These are phyloP conservation scores for Paramecium bursaria DNA, from an alignment of 73 alveolate genomes.

Conservation along the genomic window DNA sequence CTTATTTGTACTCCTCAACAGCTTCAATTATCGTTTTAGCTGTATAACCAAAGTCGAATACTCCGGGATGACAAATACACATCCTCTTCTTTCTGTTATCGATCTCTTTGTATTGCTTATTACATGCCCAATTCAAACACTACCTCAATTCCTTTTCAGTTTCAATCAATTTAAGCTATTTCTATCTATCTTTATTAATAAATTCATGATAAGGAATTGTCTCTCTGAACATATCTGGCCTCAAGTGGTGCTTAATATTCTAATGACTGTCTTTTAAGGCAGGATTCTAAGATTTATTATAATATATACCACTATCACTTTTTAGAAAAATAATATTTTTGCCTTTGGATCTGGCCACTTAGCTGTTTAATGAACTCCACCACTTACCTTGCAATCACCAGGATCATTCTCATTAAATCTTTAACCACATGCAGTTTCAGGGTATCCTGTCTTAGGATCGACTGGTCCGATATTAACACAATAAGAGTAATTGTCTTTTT, in stretches of 20 bases:
- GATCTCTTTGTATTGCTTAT: slow-evolving; percentile 79
- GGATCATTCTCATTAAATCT: slow-evolving; percentile 79
- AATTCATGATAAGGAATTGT: slow-evolving; percentile 76
- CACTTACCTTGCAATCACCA: slow-evolving; percentile 84
- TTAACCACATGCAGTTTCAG: slow-evolving; percentile 95
- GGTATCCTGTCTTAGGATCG: slow-evolving; percentile 83
- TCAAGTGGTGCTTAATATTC: not conserved
- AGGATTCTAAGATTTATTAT: slow-evolving; percentile 75
- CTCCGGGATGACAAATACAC: slow-evolving; percentile 97
- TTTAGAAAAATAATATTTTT: slow-evolving; percentile 90
- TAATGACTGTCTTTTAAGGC: slow-evolving; percentile 67
- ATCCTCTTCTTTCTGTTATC: slow-evolving; percentile 77
- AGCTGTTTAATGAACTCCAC: slow-evolving; percentile 93
- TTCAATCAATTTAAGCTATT: slow-evolving; percentile 70
- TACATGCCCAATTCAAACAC: slow-evolving; percentile 96
- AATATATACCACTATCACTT: slow-evolving; percentile 67
- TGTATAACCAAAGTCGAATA: slow-evolving; percentile 98
- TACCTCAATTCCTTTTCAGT: slow-evolving; percentile 85
- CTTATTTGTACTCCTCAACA: slow-evolving; percentile 79
- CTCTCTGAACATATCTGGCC: slow-evolving; percentile 79
- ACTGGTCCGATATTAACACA: slow-evolving; percentile 95
- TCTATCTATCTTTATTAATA: slow-evolving; percentile 72
- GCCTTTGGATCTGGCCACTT: slow-evolving; percentile 98
- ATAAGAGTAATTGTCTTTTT: slow-evolving; percentile 73
- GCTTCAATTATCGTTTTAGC: slow-evolving; percentile 81